A percentile compares a stretch with the other conserved stretches of the same genome.
These are phyloP conservation scores for Cryptosporidium muris DNA, from an alignment of 169 alveolate species.

Conservation along the genomic window DNA sequence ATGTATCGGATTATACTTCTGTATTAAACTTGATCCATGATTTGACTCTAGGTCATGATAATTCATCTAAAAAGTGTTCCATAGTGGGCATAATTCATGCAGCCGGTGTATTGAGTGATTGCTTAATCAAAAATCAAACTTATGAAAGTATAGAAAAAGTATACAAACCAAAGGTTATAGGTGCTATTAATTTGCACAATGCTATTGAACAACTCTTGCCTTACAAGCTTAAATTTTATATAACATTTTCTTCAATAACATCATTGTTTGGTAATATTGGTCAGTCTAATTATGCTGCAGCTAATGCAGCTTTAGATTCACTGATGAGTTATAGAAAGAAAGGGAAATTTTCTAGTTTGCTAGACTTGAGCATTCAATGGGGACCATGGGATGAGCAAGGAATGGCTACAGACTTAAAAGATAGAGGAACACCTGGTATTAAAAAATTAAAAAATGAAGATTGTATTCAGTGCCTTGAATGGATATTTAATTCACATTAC, in stretches of 20 bases:
- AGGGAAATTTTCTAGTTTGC: neutral
- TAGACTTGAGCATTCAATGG: slow-evolving; percentile 64
- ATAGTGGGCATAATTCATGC: slow-evolving; percentile 77
- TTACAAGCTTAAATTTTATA: slow-evolving; percentile 71
- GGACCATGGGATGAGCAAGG: slow-evolving; percentile 72
- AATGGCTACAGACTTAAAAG: slow-evolving; percentile 42
- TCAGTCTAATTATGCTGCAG: slow-evolving; percentile 80
- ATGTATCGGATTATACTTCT: slow-evolving; percentile 16
- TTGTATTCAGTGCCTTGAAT: slow-evolving; percentile 6
- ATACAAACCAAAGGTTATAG: slow-evolving; percentile 76
- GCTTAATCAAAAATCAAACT: slow-evolving; percentile 73
- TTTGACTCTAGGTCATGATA: neutral
- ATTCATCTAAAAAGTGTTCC: neutral
- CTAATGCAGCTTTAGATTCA: slow-evolving; percentile 79
- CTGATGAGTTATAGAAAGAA: slow-evolving; percentile 74
- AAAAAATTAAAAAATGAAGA: slow-evolving; percentile 26
- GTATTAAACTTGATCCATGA: neutral
- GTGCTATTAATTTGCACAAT: slow-evolving; percentile 79
- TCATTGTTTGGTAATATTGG: slow-evolving; percentile 79
- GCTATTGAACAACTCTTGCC: slow-evolving; percentile 71
- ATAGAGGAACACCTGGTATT: slow-evolving; percentile 28
- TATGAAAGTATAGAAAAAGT: slow-evolving; percentile 74
- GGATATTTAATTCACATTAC: slow-evolving; percentile 12
- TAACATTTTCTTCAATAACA: slow-evolving; percentile 77
- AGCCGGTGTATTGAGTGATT: slow-evolving; percentile 78